Base-by-base conservation (phyloP, 2,329 filamentous ascomycete species). In the Trichoderma endophyticum region DNA sequence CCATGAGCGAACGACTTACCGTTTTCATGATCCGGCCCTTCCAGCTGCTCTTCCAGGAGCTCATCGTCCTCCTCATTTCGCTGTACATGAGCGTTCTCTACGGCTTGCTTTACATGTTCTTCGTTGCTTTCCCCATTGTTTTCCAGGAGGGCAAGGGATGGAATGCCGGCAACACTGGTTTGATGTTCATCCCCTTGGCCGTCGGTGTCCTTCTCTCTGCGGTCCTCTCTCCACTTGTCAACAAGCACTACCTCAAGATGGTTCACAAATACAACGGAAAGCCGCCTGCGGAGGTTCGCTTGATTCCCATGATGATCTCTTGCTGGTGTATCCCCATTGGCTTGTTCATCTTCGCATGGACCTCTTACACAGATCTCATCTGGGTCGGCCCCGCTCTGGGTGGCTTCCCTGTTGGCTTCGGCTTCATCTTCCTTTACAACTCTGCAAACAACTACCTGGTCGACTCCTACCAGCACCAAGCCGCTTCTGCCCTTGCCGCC, bases 171-270 rank as follows among this genome's bases (percentile, higher is more conserved):
- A 90, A 84, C 32, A 94, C 93, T 0, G 94, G 93, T 61, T 85
- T 97, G 9, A 95, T 96, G 91, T 97, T 97, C 81, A 94, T 96
- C 74, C 93, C 93, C 2, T 80, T 96, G 60, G 93, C 93, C 8
- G 83, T 96, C 21, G 93, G 93, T 65, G 93, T 96, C 18, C 21
- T 95, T 2, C 73, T 83, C 56, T 92, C 91, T 1, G 92, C 93
- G 18, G 77, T 82, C 14, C 93, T 89, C 80, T 84, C 92, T 0
- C 92, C 94, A 0, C 75, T 91, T 0, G 89, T 97, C 78, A 97
- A 97, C 86, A 91, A 88, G 73, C 91, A 97, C 83, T 97, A 97
- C 83, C 81, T 95, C 71, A 87, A 81, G 48, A 80, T 93, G 39
- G 87, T 86, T 6, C 76, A 81, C 4, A 88, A 90, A 79, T 86